phyloP scores from a whole-genome alignment of 306 rosid genomes.

The Betula pendula region DNA sequence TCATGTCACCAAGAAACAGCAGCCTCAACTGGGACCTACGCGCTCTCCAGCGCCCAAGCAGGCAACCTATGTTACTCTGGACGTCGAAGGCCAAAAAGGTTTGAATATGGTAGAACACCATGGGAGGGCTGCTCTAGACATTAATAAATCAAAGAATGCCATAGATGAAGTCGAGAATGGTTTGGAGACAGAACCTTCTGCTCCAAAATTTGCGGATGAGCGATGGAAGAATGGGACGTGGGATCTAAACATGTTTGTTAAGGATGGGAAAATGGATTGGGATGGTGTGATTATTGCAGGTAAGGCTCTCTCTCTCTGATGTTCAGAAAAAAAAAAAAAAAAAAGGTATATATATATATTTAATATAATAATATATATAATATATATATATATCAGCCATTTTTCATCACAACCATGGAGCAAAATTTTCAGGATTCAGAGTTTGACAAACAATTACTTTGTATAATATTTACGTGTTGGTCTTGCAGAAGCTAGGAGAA shows the following conservation, averaged over 20 bases:
- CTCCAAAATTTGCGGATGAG: slow-evolving; percentile 22
- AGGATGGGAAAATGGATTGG: slow-evolving; percentile 43
- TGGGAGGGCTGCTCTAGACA: background rate
- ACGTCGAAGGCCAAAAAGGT: slow-evolving; percentile 7
- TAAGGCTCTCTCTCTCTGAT: background rate
- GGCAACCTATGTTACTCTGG: background rate
- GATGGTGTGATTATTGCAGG: slow-evolving; percentile 47
- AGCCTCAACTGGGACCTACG: slow-evolving; percentile 12
- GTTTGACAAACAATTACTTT: background rate
- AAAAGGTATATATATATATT: too few species aligned
- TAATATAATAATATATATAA: too few species aligned
- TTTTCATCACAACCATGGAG: too few species aligned
- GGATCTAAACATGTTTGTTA: slow-evolving; percentile 49
- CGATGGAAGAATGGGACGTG: slow-evolving; percentile 54
- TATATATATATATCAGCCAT: too few species aligned
- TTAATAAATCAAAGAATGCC: slow-evolving; percentile 2
- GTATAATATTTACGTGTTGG: background rate
- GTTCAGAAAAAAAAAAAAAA: too few species aligned
- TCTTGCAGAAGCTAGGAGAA: slow-evolving; percentile 45
- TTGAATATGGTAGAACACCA: background rate
- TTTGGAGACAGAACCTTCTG: background rate
- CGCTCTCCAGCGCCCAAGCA: slow-evolving; percentile 27
- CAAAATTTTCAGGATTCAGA: background rate
- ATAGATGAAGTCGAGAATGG: slow-evolving; percentile 4
- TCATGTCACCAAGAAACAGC: slow-evolving; percentile 35